Percentiles rank a stretch among this genome's conserved stretches.
These are phyloP conservation scores for Sicyos baderoa DNA, from an alignment of 306 rosid species.

Conservation along the genomic window DNA sequence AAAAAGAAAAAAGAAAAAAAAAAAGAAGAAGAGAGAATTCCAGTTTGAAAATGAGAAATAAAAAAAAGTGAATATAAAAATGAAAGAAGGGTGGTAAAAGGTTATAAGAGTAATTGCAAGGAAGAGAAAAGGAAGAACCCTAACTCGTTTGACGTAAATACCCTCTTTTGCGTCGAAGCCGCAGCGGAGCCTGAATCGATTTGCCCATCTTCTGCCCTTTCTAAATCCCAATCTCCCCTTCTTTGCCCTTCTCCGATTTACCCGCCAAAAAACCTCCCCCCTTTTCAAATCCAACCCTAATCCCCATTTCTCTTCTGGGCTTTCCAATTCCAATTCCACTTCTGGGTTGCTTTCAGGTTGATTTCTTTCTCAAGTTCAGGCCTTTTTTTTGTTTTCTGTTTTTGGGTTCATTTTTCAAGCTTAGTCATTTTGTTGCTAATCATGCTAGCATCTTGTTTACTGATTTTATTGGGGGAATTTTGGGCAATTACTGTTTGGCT, in stretches of 20 bases:
- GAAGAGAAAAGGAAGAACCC: no score
- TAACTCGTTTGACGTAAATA: no score
- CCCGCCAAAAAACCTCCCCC: constrained; percentile 56
- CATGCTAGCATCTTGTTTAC: background rate
- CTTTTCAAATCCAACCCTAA: constrained; percentile 41
- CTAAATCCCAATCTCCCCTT: constrained; percentile 48
- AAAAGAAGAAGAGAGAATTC: no score
- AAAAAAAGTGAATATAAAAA: no score
- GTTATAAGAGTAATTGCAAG: no score
- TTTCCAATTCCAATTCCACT: background rate
- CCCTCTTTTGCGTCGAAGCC: no score
- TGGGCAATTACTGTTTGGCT: background rate
- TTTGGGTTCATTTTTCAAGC: no score
- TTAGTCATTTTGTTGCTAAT: background rate
- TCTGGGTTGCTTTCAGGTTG: background rate
- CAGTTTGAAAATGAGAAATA: no score
- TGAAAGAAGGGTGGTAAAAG: no score
- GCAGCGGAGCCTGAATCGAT: constrained; percentile 47
- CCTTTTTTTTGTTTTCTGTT: no score
- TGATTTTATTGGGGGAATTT: background rate
- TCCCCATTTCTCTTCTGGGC: background rate
- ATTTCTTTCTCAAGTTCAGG: background rate
- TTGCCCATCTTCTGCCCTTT: constrained; percentile 41
- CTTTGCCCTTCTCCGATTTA: constrained; percentile 51
- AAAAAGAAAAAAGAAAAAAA: no score